Evolutionary conservation across 148 eudicot species (phyloP).

Genomic region (Rhododendron mucronatum): DNA sequence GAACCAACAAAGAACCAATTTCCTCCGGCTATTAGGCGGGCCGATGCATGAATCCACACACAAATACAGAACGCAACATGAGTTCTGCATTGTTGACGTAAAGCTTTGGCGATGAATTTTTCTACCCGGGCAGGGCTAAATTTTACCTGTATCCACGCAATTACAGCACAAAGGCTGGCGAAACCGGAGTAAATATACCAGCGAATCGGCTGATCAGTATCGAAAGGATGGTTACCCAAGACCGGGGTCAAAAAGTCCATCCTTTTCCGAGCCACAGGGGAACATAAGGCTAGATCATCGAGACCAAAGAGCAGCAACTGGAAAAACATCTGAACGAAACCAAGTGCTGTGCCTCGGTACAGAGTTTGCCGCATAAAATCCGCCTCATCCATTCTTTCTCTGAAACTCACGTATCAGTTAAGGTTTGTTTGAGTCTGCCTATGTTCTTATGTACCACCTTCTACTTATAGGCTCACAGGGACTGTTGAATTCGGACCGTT

Average conservation of each 20-base stretch:
- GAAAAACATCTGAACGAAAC: background rate
- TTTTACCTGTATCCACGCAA: background rate
- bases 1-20: background rate
- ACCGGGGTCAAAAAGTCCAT: background rate
- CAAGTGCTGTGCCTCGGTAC: too few species aligned
- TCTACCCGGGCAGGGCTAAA: background rate
- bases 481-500: too few species aligned
- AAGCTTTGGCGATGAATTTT: background rate
- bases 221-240: background rate
- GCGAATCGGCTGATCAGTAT: background rate
- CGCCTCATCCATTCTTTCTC: background rate
- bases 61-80: background rate
- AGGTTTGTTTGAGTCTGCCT: background rate
- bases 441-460: background rate
- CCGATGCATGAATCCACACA: background rate
- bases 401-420: background rate
- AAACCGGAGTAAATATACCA: background rate
- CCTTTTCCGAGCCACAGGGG: background rate
- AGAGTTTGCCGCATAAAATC: too few species aligned
- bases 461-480: too few species aligned
- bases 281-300: background rate
- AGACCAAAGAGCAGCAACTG: background rate
- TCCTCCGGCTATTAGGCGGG: background rate
- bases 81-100: background rate
- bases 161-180: background rate